A percentile compares a stretch with the other conserved stretches of the same genome.
phyloP scores from a whole-genome alignment of 73 alveolate species.

The Strombidium stylifer region DNA sequence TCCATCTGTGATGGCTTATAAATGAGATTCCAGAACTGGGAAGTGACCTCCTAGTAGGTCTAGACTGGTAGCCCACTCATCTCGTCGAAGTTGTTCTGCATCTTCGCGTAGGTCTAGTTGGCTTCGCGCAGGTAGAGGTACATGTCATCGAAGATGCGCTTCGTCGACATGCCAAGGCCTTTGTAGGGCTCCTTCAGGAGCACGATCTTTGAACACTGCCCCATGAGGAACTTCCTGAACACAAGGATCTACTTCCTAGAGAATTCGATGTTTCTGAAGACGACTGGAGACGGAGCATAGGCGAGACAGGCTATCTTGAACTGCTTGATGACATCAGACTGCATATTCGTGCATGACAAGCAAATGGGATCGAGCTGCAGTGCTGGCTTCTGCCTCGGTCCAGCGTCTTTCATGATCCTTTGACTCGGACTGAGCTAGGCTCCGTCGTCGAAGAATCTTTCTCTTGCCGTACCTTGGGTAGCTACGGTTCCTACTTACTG shows the following conservation, averaged over 20 bases:
- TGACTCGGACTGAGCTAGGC: neutral
- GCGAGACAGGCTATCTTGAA: slow-evolving; percentile 71
- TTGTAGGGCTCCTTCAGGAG: slow-evolving; percentile 1
- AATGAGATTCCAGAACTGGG: no score
- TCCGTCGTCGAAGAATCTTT: neutral
- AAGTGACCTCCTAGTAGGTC: no score
- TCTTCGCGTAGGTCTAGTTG: no score
- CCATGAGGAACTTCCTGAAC: neutral
- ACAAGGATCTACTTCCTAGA: neutral
- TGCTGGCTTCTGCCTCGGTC: slow-evolving; percentile 15
- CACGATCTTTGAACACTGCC: neutral
- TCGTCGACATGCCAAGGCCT: slow-evolving; percentile 1
- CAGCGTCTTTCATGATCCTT: neutral
- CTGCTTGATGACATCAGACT: slow-evolving; percentile 18
- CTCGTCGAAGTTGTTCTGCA: no score
- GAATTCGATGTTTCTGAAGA: slow-evolving; percentile 12
- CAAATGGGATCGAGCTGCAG: slow-evolving; percentile 54
- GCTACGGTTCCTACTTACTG: neutral
- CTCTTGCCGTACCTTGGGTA: neutral
- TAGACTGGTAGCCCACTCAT: no score
- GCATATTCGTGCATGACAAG: slow-evolving; percentile 60
- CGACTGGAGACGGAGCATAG: slow-evolving; percentile 52
- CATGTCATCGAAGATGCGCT: slow-evolving; percentile 17
- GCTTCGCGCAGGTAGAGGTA: slow-evolving; percentile 24
- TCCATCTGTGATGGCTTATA: no score